A percentile compares a stretch with the other conserved stretches of the same genome.
phyloP scores from a whole-genome alignment of 2,329 filamentous ascomycete genomes.

The Huntiella omanensis region DNA sequence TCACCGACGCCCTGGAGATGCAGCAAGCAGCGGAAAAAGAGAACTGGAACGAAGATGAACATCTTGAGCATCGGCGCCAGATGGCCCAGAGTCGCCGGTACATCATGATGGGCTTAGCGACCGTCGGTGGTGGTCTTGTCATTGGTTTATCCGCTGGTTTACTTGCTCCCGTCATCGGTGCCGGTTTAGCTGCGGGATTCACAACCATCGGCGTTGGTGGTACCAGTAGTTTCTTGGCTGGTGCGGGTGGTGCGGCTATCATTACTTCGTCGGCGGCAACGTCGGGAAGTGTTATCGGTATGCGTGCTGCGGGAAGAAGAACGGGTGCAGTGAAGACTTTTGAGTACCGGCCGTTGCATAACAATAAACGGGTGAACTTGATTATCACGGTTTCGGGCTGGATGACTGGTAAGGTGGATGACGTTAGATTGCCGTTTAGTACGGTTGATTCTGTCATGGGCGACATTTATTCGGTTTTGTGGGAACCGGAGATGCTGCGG shows the following conservation, averaged over 20 bases:
- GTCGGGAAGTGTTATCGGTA: conserved; percentile 72
- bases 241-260: conserved; percentile 78
- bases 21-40: conserved; percentile 87
- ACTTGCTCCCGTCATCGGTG: conserved; percentile 81
- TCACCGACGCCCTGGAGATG: conserved; percentile 95
- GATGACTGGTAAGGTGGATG: conserved; percentile 97
- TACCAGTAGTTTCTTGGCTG: conserved; percentile 74
- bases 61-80: conserved; percentile 75
- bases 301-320: conserved; percentile 66
- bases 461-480: conserved; percentile 88
- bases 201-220: conserved; percentile 86
- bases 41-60: conserved; percentile 93
- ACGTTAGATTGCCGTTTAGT: conserved; percentile 86
- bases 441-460: conserved; percentile 97
- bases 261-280: conserved; percentile 81
- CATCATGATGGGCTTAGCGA: conserved; percentile 91
- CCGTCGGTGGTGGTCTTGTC: conserved; percentile 82
- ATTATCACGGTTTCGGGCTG: conserved; percentile 91
- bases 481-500: conserved; percentile 95
- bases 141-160: conserved; percentile 89
- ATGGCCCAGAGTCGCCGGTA: conserved; percentile 64
- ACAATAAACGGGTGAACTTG: conserved; percentile 92
- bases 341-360: conserved; percentile 89
- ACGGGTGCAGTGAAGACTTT: conserved; percentile 91
- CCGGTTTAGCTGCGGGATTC: conserved; percentile 82